Evolutionary conservation across 75 land plant genomes (phyloP).

Genomic region (Chamaecyparis obtusa): DNA sequence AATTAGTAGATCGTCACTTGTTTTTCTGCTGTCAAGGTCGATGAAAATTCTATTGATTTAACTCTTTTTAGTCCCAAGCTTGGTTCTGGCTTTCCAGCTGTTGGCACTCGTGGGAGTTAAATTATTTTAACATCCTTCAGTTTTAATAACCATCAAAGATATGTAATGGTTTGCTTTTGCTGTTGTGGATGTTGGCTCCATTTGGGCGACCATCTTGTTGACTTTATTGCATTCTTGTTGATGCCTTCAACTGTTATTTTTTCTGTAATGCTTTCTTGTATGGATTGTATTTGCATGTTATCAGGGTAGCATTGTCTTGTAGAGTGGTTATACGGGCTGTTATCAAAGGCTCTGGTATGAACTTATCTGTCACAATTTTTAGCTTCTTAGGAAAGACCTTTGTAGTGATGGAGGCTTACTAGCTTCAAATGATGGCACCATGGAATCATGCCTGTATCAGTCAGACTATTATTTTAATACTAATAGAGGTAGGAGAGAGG

Average conservation of each 20-base stretch:
- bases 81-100: background rate
- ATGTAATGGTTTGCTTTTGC: background rate
- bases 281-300: background rate
- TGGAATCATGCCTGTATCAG: background rate
- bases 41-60: background rate
- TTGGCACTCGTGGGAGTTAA: too few relatives aligned
- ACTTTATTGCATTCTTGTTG: background rate
- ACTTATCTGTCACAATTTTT: background rate
- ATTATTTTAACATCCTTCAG: too few relatives aligned
- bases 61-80: background rate
- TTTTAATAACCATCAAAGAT: too few relatives aligned
- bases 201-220: background rate
- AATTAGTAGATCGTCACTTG: background rate
- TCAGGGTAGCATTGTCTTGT: background rate
- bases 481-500: too few relatives aligned
- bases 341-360: background rate
- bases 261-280: background rate
- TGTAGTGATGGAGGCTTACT: background rate
- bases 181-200: background rate
- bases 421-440: background rate
- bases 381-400: background rate
- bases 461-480: too few relatives aligned
- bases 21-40: background rate
- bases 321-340: background rate
- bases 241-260: background rate